Conservation (phyloP, 164 flowering plant genomes). For the Amborella trichopoda region DNA sequence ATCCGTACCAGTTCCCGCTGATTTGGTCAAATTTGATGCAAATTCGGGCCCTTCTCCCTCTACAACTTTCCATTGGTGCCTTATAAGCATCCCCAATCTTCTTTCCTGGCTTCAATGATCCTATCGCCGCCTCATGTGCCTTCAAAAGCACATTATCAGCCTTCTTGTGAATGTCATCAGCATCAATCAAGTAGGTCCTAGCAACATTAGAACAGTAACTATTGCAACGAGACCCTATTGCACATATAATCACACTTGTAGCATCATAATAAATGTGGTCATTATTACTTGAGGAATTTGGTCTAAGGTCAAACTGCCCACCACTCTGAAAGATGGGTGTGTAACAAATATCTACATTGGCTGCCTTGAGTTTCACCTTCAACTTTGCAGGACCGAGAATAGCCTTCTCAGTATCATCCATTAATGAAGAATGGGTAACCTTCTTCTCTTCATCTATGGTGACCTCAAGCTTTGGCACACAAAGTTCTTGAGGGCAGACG, state of each 20-base stretch:
- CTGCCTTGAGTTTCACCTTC: conserved; percentile 59
- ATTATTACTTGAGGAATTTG: conserved; percentile 73
- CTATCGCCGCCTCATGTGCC: conserved; percentile 73
- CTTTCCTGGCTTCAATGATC: conserved; percentile 51
- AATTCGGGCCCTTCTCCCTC: conserved; percentile 64
- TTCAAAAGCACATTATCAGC: conserved; percentile 70
- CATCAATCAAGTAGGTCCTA: conserved; percentile 60
- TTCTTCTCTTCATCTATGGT: conserved; percentile 76
- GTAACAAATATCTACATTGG: conserved; percentile 77
- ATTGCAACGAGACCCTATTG: conserved; percentile 59
- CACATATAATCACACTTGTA: conserved; percentile 61
- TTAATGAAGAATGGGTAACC: conserved; percentile 53
- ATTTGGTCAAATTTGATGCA: conserved; percentile 38
- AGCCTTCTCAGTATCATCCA: conserved; percentile 71
- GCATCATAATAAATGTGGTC: conserved; percentile 55
- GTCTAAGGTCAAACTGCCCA: conserved; percentile 64
- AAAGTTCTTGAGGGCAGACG: conserved; percentile 48
- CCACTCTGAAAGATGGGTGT: conserved; percentile 91
- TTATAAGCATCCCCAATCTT: conserved; percentile 35
- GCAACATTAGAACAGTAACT: conserved; percentile 79
- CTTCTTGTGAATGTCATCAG: conserved; percentile 48
- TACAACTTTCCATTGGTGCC: conserved; percentile 49
- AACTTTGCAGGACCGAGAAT: conserved; percentile 47
- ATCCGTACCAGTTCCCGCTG: conserved; percentile 77
- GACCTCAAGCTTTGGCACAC: conserved; percentile 72